Evolutionary conservation across 1,139 yeast genomes (phyloP), one percentile per base, ranked within the genome.

Genomic region (Eremothecium gossypii): DNA sequence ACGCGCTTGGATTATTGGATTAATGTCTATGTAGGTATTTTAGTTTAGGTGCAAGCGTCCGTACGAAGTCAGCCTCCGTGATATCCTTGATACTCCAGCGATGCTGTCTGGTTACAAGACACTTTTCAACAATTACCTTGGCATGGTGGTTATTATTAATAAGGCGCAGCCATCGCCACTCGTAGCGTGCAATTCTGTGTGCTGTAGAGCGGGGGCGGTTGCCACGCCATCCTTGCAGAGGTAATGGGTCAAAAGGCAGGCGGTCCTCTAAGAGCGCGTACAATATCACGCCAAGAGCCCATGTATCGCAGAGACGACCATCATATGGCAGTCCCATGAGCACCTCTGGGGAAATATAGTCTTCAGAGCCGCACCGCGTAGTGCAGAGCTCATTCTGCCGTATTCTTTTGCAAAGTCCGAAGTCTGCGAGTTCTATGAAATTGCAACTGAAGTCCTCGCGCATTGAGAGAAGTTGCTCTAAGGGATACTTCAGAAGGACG

Each of bases 341-440:
- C 30, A 91, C 67, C 60, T 91, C 98, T 0, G 97, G 98, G 0
- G 96, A 80, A 2, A 91, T 95, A 53, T 91, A 91, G 60, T 91
- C 97, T 50, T 86, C 96, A 1, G 95, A 83, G 0, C 98, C 98
- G 63, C 98, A 91, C 45, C 97, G 66, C 1, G 97, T 89, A 2
- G 82, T 71, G 27, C 93, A 69, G 44, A 81, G 53, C 48, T 74
- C 69, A 0, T 66, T 68, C 1, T 74, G 72, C 38, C 73, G 75
- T 14, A 89, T 71, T 42, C 70, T 67, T 52, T 86, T 79, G 10
- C 95, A 82, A 26, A 91, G 70, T 0, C 98, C 98, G 63, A 91
- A 79, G 66, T 91, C 98, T 0, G 95, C 81, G 35, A 91, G 61
- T 30, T 83, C 79, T 1, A 79, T 73, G 27, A 34, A 23, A 8